These are phyloP conservation scores for Diaporthe sp. DNA, from an alignment of 2,329 filamentous ascomycete species.

Conservation along the genomic window DNA sequence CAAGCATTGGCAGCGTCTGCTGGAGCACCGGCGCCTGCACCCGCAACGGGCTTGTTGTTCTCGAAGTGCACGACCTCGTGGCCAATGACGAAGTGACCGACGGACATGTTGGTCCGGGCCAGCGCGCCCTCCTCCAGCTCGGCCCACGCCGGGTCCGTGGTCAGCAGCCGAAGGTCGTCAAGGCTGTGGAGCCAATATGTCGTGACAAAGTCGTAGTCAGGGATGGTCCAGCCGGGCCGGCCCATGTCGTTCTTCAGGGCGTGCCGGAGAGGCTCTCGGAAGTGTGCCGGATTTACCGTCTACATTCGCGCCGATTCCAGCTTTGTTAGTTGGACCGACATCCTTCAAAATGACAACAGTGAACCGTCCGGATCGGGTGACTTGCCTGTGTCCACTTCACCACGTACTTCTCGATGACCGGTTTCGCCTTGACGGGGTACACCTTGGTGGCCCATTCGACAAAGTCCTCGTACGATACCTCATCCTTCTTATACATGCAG, in stretches of 20 bases:
- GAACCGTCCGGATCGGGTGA: neutral
- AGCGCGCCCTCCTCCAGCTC: slow-evolving; percentile 19
- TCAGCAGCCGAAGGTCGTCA: slow-evolving; percentile 15
- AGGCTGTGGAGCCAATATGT: slow-evolving; percentile 29
- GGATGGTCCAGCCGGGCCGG: slow-evolving; percentile 21
- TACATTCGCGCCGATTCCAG: neutral
- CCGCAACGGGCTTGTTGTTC: neutral
- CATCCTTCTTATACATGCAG: slow-evolving; percentile 24
- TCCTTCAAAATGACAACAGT: too few relatives aligned
- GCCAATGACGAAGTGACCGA: slow-evolving; percentile 24
- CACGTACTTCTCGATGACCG: slow-evolving; percentile 5
- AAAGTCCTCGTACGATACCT: slow-evolving; percentile 15
- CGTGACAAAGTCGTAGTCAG: slow-evolving; percentile 18
- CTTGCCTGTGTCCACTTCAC: slow-evolving; percentile 31
- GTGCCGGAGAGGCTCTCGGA: slow-evolving; percentile 26
- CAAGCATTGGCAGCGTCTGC: neutral
- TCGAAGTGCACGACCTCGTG: slow-evolving; percentile 28
- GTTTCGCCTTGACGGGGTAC: slow-evolving; percentile 14
- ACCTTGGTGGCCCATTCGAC: slow-evolving; percentile 21
- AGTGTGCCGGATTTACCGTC: slow-evolving; percentile 23
- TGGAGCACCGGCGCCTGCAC: neutral
- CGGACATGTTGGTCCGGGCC: neutral
- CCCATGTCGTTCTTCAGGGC: slow-evolving; percentile 25
- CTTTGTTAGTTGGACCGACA: neutral
- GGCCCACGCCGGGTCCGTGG: slow-evolving; percentile 21